phyloP scores from a whole-genome alignment of 495 filamentous ascomycete species.

The Friedmanniomyces simplex region DNA sequence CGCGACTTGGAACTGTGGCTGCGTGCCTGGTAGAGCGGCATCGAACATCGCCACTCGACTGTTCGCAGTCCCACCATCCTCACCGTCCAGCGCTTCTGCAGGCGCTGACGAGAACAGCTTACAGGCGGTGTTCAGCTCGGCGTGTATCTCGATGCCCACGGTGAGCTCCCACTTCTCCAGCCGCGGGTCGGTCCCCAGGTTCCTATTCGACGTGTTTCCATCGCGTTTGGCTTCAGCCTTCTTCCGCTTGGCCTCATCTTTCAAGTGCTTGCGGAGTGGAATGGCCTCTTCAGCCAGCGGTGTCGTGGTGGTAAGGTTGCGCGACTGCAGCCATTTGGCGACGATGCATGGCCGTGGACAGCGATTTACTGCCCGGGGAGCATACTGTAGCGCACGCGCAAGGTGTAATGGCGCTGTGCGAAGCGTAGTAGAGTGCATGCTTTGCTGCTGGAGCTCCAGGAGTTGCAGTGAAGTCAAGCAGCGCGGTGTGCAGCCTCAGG shows the following conservation, averaged over 20 bases:
- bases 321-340: constrained; percentile 17
- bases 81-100: constrained; percentile 55
- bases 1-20: constrained; percentile 74
- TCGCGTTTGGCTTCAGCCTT: constrained; percentile 10
- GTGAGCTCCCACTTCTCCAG: constrained; percentile 69
- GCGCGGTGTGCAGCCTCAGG: not conserved
- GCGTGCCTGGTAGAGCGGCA: constrained; percentile 76
- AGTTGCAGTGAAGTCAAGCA: not conserved
- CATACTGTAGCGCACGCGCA: not conserved
- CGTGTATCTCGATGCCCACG: constrained; percentile 94
- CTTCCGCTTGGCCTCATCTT: constrained; percentile 27
- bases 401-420: not conserved
- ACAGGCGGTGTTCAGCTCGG: constrained; percentile 71
- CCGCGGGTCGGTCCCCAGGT: not conserved
- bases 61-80: constrained; percentile 55
- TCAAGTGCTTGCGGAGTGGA: constrained; percentile 29
- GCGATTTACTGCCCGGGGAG: not conserved
- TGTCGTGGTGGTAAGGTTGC: constrained; percentile 1
- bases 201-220: not conserved
- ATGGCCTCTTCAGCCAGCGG: constrained; percentile 7
- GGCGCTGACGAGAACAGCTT: constrained; percentile 79
- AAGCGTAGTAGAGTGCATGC: not conserved
- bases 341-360: not conserved
- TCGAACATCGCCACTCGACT: constrained; percentile 82
- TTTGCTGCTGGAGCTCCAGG: not conserved